Conservation (phyloP, 148 eudicot genomes). For the Tetragonia tetragonoides region DNA sequence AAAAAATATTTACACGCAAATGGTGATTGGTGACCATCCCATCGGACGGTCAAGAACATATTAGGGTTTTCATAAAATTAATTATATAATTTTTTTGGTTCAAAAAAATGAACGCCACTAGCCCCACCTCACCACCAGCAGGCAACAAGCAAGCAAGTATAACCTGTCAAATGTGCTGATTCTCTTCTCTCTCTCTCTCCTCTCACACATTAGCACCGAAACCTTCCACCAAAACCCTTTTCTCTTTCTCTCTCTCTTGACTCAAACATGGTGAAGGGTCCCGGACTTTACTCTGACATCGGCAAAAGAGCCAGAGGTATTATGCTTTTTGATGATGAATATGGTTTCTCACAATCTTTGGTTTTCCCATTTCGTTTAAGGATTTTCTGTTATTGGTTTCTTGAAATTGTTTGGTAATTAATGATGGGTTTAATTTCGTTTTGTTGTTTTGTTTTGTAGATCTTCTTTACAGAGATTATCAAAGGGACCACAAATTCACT, state of each 20-base stretch:
- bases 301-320: slow-evolving; percentile 89
- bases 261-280: slow-evolving; percentile 68
- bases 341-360: too few relatives aligned
- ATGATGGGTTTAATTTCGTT: not conserved
- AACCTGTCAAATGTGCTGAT: slow-evolving; percentile 11
- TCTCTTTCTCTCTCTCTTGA: slow-evolving; percentile 9
- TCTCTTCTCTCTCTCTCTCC: not conserved
- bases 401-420: not conserved
- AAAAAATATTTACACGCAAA: not conserved
- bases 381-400: not conserved
- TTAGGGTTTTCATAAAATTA: slow-evolving; percentile 15
- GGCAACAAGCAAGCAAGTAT: not conserved
- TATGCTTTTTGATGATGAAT: not conserved
- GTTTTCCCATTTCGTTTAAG: not conserved
- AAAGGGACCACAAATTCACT: slow-evolving; percentile 76
- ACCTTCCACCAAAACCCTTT: not conserved
- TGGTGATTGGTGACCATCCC: not conserved
- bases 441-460: slow-evolving; percentile 34
- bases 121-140: not conserved
- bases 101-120: not conserved
- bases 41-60: not conserved
- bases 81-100: not conserved
- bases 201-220: too few relatives aligned
- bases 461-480: slow-evolving; percentile 82
- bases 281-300: slow-evolving; percentile 90